phyloP scores from a whole-genome alignment of 176 grass and related monocot genomes.

The Eremochloa ophiuroides region DNA sequence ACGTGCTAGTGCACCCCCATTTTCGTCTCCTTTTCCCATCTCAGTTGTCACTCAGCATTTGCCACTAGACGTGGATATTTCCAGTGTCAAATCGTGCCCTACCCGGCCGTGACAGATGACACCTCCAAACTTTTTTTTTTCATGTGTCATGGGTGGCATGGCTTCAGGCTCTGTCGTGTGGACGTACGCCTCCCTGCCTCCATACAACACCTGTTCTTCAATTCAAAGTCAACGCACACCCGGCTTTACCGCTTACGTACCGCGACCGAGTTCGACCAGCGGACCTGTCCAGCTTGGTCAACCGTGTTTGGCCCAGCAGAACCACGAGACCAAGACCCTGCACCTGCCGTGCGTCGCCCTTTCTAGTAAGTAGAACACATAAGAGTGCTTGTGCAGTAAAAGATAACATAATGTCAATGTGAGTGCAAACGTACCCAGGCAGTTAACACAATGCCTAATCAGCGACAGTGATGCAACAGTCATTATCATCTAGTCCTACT shows the following conservation, averaged over 20 bases:
- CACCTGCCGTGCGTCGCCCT: neutral
- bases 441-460: neutral
- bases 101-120: no score
- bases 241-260: neutral
- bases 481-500: slow-evolving; percentile 2
- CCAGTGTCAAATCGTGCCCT: no score
- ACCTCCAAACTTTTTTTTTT: no score
- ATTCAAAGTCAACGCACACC: neutral
- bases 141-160: no score
- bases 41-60: no score
- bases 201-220: neutral
- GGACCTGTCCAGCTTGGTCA: neutral
- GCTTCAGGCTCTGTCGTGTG: neutral
- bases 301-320: neutral
- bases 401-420: no score
- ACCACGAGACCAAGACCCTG: neutral
- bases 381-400: no score
- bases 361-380: neutral
- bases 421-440: neutral
- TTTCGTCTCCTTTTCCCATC: no score
- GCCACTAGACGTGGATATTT: no score
- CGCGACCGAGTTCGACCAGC: neutral
- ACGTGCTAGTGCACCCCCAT: no score
- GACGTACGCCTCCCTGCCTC: no score
- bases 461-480: neutral